Evolutionary conservation across 2,329 filamentous ascomycete genomes (phyloP).

Genomic region (Incumbomyces lentus): DNA sequence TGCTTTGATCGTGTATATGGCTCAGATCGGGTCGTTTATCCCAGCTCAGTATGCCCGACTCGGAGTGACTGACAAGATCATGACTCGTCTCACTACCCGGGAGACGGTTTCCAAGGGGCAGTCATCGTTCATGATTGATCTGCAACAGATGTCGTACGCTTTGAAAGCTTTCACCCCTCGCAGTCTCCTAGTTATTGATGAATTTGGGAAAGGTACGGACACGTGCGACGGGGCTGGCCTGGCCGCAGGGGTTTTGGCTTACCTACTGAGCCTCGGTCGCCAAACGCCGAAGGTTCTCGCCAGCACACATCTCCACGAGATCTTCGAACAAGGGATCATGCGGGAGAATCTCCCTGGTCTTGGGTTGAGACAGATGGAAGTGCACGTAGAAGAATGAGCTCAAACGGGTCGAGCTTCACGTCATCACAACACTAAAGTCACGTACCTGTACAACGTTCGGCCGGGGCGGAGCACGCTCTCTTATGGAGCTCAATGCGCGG

Average conservation of each 20-base stretch:
- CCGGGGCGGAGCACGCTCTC: slow-evolving; percentile 64
- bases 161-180: slow-evolving; percentile 62
- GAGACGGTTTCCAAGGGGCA: slow-evolving; percentile 56
- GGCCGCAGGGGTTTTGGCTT: slow-evolving; percentile 50
- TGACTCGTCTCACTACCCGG: slow-evolving; percentile 72
- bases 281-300: slow-evolving; percentile 49
- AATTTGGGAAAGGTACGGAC: slow-evolving; percentile 68
- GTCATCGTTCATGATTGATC: slow-evolving; percentile 66
- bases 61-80: slow-evolving; percentile 83
- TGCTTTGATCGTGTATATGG: slow-evolving; percentile 81
- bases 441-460: slow-evolving; percentile 58
- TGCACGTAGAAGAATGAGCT: slow-evolving; percentile 27
- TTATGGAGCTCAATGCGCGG: slow-evolving; percentile 76
- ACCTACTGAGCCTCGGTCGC: slow-evolving; percentile 41
- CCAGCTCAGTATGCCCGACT: slow-evolving; percentile 67
- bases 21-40: slow-evolving; percentile 86
- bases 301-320: slow-evolving; percentile 54
- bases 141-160: slow-evolving; percentile 75
- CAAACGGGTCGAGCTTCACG: slow-evolving; percentile 24
- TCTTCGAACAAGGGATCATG: slow-evolving; percentile 42
- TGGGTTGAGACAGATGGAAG: slow-evolving; percentile 51
- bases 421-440: slow-evolving; percentile 43
- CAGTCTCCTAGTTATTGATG: slow-evolving; percentile 82
- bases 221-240: slow-evolving; percentile 50
- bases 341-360: slow-evolving; percentile 37